Evolutionary conservation across 1,139 yeast genomes (phyloP), one percentile per base, ranked within the genome.

Genomic region (Nadsonia commutata): DNA sequence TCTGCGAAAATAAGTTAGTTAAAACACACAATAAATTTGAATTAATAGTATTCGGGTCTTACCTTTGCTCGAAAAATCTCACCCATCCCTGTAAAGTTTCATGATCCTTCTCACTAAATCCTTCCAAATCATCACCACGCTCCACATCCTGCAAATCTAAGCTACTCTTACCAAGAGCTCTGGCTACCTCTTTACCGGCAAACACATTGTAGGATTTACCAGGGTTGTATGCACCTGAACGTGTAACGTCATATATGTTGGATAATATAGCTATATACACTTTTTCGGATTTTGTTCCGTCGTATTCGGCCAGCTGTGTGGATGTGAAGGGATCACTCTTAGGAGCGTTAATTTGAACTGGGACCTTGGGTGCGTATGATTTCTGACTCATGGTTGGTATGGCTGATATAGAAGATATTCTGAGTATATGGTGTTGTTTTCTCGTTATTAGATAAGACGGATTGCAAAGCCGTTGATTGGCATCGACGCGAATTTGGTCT

Each of bases 81-180:
- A 75, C 88, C 98, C 98, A 90, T 44, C 80, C 83, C 47, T 83
- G 76, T 55, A 90, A 67, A 2, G 88, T 74, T 49, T 77, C 80
- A 44, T 57, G 54, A 53, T 88, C 95, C 17, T 68, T 68, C 46
- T 73, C 86, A n/a, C 51, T 51, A 50, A 82, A 69, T 7, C 43
- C 46, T 20, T 42, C 39, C 44, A 40, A 42, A 19, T 33, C 5
- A 2, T 38, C 44, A 23, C 39, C 39, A 39, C 38, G 41, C 19
- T 33, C 38, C 33, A 42, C 39, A 48, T 75, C 80, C 40, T 65
- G 73, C 1, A 64, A 64, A 21, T 67, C 66, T 41, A 76, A 60
- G 23, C 75, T 68, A 44, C 71, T 76, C 57, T 65, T 74, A 18
- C 72, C 82, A 45, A 85, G 64, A 2, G 86, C 78, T 46, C 93